phyloP scores from a whole-genome alignment of 768 basidiomycete genomes.

The Sporobolomyces phaffii region DNA sequence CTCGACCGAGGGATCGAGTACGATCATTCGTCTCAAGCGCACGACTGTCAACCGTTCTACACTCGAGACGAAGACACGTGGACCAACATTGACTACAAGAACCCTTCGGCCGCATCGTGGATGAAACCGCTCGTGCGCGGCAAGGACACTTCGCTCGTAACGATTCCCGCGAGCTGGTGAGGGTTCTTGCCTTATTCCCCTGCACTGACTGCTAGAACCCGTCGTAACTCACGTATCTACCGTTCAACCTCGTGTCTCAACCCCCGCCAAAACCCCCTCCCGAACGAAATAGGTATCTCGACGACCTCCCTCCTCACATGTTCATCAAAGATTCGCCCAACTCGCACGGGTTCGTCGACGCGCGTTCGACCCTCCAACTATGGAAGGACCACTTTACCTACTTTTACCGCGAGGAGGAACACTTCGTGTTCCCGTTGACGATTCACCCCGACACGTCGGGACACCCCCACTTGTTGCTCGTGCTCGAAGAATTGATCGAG shows the following conservation, averaged over 20 bases:
- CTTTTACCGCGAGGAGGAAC: slow-evolving; percentile 50
- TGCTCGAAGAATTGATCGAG: slow-evolving; percentile 72
- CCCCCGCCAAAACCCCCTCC: too few relatives aligned
- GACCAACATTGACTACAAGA: slow-evolving; percentile 64
- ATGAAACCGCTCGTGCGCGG: slow-evolving; percentile 67
- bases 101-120: slow-evolving; percentile 59
- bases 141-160: slow-evolving; percentile 58
- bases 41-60: slow-evolving; percentile 60
- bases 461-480: slow-evolving; percentile 64
- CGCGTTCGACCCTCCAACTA: slow-evolving; percentile 61
- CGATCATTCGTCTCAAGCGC: slow-evolving; percentile 58
- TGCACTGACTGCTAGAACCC: too few relatives aligned
- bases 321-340: slow-evolving; percentile 61
- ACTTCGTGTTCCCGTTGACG: slow-evolving; percentile 51
- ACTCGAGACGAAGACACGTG: slow-evolving; percentile 63
- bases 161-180: slow-evolving; percentile 52
- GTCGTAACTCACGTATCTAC: too few relatives aligned
- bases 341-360: slow-evolving; percentile 71
- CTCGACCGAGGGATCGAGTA: slow-evolving; percentile 70
- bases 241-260: too few relatives aligned
- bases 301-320: slow-evolving; percentile 55
- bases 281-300: too few relatives aligned
- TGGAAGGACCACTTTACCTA: slow-evolving; percentile 73
- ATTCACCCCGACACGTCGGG: slow-evolving; percentile 74
- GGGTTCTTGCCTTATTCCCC: too few relatives aligned